A percentile compares a stretch with the other conserved stretches of the same genome.
Evolutionary conservation across 225 moss, liverwort and hornwort genomes (phyloP).

Genomic region (Marchantia paleacea): DNA sequence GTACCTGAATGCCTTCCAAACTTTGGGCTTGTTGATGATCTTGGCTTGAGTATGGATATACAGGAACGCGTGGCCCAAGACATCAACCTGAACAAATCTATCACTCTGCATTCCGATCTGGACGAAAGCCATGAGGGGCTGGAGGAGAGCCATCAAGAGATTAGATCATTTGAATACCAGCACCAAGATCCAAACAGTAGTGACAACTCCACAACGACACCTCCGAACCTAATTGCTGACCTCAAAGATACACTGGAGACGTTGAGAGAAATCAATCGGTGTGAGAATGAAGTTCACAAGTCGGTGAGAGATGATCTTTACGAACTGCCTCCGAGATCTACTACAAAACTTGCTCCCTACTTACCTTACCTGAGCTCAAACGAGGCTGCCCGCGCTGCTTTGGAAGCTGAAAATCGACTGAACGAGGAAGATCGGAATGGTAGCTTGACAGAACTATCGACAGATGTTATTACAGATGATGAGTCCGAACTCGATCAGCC

Average conservation of each 20-base stretch:
- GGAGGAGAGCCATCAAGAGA: not conserved
- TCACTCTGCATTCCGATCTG: not conserved
- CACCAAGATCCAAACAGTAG: not conserved
- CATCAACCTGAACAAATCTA: not conserved
- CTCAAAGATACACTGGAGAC: not conserved
- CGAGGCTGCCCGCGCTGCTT: not conserved
- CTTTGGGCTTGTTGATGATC: not conserved
- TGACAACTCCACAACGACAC: not conserved
- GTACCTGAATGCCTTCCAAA: not conserved
- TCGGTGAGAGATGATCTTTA: not conserved
- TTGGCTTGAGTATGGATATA: not conserved
- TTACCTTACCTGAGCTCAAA: not conserved
- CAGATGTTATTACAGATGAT: not conserved
- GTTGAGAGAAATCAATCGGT: not conserved
- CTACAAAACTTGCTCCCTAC: not conserved
- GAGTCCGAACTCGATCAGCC: not conserved
- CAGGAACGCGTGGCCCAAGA: not conserved
- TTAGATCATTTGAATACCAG: not conserved
- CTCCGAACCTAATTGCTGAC: not conserved
- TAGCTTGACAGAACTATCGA: not conserved
- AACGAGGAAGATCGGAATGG: not conserved
- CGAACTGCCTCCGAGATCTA: not conserved
- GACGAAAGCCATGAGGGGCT: not conserved
- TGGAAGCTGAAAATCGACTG: not conserved
- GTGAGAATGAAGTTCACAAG: not conserved